These are phyloP conservation scores for Sclerotinia spermophila DNA, from an alignment of 2,329 filamentous ascomycete species.

Conservation along the genomic window DNA sequence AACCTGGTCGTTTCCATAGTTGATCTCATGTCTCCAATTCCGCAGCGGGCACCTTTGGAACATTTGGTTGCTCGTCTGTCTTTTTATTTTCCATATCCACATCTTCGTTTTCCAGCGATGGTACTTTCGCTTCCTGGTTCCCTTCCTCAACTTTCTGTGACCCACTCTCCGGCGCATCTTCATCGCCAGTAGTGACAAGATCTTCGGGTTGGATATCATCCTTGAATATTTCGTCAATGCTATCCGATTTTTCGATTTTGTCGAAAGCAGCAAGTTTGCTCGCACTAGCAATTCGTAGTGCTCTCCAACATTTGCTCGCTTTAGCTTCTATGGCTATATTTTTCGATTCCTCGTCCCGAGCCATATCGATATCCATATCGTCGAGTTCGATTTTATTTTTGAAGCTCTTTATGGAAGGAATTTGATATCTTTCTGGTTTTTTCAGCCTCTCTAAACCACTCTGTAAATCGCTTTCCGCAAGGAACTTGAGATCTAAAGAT, in stretches of 20 bases:
- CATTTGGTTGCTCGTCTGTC: background rate
- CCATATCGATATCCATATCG: conserved; percentile 84
- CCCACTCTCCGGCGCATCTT: conserved; percentile 38
- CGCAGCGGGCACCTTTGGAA: background rate
- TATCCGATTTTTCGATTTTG: conserved; percentile 79
- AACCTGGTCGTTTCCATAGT: background rate
- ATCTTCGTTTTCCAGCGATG: background rate
- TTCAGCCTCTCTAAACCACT: conserved; percentile 68
- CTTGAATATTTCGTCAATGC: conserved; percentile 57
- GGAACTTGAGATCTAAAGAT: conserved; percentile 72
- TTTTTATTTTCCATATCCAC: conserved; percentile 10
- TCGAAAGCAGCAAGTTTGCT: conserved; percentile 76
- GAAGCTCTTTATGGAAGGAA: conserved; percentile 69
- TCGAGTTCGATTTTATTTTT: conserved; percentile 71
- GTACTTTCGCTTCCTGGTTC: conserved; percentile 20
- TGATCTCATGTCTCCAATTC: background rate
- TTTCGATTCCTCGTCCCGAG: conserved; percentile 56
- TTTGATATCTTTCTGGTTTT: conserved; percentile 57
- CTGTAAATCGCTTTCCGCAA: conserved; percentile 62
- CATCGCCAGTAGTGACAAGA: conserved; percentile 35
- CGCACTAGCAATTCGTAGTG: conserved; percentile 73
- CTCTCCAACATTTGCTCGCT: conserved; percentile 86
- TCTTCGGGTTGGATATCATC: conserved; percentile 42
- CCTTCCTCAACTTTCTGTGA: conserved; percentile 21
- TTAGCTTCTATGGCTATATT: conserved; percentile 65